A percentile compares a stretch with the other conserved stretches of the same genome.
phyloP scores from a whole-genome alignment of 2,329 filamentous ascomycete species.

The Venturia nashicola region DNA sequence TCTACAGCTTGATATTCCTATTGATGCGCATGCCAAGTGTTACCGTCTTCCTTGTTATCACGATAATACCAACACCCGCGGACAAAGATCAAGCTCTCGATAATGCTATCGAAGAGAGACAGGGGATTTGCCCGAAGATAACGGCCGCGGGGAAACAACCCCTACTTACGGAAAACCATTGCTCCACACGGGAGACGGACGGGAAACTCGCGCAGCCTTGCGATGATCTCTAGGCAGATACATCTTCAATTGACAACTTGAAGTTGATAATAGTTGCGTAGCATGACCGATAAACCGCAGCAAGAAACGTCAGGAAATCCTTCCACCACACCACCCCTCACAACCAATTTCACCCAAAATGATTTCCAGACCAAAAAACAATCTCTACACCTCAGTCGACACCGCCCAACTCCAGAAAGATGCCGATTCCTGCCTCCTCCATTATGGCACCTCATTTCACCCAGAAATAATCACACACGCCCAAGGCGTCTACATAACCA shows the following conservation, averaged over 20 bases:
- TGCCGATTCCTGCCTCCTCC: background rate
- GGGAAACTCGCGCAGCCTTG: background rate
- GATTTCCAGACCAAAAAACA: background rate
- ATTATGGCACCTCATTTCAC: constrained; percentile 14
- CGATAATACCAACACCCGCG: too few species aligned
- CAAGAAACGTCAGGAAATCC: background rate
- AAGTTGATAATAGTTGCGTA: background rate
- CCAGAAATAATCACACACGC: constrained; percentile 20
- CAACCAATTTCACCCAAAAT: background rate
- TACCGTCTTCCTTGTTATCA: too few species aligned
- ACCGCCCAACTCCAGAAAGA: background rate
- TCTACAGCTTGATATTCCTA: too few species aligned
- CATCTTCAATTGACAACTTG: background rate
- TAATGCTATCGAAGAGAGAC: too few species aligned
- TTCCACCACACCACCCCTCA: background rate
- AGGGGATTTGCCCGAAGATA: too few species aligned
- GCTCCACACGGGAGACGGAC: background rate
- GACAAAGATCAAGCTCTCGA: too few species aligned
- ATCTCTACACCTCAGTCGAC: background rate
- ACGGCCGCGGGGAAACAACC: too few species aligned
- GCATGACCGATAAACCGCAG: background rate
- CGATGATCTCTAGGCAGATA: background rate
- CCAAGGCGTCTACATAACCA: constrained; percentile 20
- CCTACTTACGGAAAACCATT: background rate
- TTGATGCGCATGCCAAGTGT: too few species aligned